phyloP scores from a whole-genome alignment of 352 stramenopile species.

The Phytophthora capsici region DNA sequence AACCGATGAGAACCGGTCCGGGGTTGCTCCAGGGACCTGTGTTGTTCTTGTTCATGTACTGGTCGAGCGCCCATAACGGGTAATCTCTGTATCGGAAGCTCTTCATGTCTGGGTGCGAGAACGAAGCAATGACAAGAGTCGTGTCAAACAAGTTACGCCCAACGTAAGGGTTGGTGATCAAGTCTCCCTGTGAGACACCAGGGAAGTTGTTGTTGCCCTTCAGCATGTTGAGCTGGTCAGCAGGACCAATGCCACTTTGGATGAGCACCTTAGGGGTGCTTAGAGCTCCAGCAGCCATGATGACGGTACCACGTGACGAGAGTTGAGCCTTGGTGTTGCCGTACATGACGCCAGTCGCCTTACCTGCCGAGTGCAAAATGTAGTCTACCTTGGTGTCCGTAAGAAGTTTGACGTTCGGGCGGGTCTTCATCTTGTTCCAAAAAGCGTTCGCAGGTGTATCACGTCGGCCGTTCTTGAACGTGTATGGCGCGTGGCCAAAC shows the following conservation, averaged over 20 bases:
- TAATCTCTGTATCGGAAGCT: slow-evolving; percentile 45
- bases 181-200: slow-evolving; percentile 42
- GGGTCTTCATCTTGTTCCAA: slow-evolving; percentile 47
- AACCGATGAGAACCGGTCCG: slow-evolving; percentile 62
- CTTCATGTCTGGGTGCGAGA: slow-evolving; percentile 62
- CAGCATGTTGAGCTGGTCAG: slow-evolving; percentile 59
- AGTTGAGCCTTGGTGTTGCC: slow-evolving; percentile 41
- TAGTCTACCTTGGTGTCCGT: slow-evolving; percentile 57
- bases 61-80: slow-evolving; percentile 46
- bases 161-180: slow-evolving; percentile 63
- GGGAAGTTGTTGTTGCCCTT: slow-evolving; percentile 52
- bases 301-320: slow-evolving; percentile 56
- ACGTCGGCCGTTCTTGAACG: slow-evolving; percentile 60
- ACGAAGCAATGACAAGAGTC: slow-evolving; percentile 51
- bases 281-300: slow-evolving; percentile 75
- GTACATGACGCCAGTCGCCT: slow-evolving; percentile 58
- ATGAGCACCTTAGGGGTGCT: slow-evolving; percentile 86
- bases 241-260: slow-evolving; percentile 76
- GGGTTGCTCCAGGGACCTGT: slow-evolving; percentile 50
- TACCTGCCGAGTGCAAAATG: slow-evolving; percentile 53
- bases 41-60: slow-evolving; percentile 56
- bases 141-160: slow-evolving; percentile 71
- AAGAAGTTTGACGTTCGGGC: slow-evolving; percentile 62
- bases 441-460: slow-evolving; percentile 65
- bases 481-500: slow-evolving; percentile 57